Conservation (phyloP, 768 basidiomycete species). For the Panaeolus papilionaceus region DNA sequence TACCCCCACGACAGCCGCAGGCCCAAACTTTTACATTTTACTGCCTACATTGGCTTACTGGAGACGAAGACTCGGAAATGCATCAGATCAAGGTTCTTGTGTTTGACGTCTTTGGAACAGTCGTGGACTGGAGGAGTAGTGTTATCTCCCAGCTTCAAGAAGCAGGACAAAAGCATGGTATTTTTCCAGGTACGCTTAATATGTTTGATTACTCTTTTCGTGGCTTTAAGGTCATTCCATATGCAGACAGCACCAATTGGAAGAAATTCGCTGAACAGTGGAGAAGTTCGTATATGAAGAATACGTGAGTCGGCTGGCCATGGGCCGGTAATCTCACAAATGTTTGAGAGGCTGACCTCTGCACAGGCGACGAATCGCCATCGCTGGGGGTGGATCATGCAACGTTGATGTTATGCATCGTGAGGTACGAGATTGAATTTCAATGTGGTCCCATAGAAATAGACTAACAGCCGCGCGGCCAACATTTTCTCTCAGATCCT, state of each 20-base stretch:
- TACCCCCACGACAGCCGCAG: neutral
- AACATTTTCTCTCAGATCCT: slow-evolving; percentile 49
- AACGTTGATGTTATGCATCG: slow-evolving; percentile 65
- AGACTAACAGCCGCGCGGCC: too few relatives aligned
- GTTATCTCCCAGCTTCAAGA: slow-evolving; percentile 38
- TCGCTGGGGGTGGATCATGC: slow-evolving; percentile 50
- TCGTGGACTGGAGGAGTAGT: slow-evolving; percentile 51
- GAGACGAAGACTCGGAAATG: slow-evolving; percentile 17
- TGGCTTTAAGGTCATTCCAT: neutral
- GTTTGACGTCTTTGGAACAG: slow-evolving; percentile 59
- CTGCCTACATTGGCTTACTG: too few relatives aligned
- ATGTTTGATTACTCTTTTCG: neutral
- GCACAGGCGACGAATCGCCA: slow-evolving; percentile 48
- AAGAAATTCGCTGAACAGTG: slow-evolving; percentile 59
- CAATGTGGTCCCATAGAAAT: neutral
- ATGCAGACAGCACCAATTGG: slow-evolving; percentile 44
- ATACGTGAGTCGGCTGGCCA: slow-evolving; percentile 44
- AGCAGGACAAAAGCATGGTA: slow-evolving; percentile 34
- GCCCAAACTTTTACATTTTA: too few relatives aligned
- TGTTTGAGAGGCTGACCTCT: neutral
- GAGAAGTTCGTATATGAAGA: slow-evolving; percentile 55
- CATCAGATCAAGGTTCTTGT: slow-evolving; percentile 46
- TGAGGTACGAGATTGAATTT: slow-evolving; percentile 38
- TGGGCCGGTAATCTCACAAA: neutral
- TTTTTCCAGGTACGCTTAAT: slow-evolving; percentile 29